A percentile compares a stretch with the other conserved stretches of the same genome.
Evolutionary conservation across 352 stramenopile species (phyloP).

Genomic region (Pythium phragmitis): DNA sequence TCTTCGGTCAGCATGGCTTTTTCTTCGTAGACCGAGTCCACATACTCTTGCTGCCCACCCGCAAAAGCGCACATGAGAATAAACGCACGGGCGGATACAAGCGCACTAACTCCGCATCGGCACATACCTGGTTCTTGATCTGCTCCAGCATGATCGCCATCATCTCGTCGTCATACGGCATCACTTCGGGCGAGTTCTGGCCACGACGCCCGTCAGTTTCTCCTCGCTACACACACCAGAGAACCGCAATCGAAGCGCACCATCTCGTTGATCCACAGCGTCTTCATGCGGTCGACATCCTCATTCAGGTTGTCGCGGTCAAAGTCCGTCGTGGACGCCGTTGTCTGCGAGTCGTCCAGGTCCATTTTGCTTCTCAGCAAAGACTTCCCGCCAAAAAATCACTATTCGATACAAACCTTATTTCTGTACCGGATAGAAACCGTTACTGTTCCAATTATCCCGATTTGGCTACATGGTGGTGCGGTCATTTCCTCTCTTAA

Average conservation of each 20-base stretch:
- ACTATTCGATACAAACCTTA: too few relatives aligned
- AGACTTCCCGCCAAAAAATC: slow-evolving; percentile 17
- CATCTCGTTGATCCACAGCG: slow-evolving; percentile 81
- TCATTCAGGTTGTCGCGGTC: slow-evolving; percentile 79
- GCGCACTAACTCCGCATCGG: background rate
- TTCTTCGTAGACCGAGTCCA: slow-evolving; percentile 78
- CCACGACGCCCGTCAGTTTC: background rate
- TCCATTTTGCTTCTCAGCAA: slow-evolving; percentile 8
- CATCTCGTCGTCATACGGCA: slow-evolving; percentile 77
- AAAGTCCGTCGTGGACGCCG: slow-evolving; percentile 34
- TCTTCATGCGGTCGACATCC: slow-evolving; percentile 67
- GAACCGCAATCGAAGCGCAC: slow-evolving; percentile 27
- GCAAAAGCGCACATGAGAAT: background rate
- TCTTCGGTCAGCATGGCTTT: slow-evolving; percentile 64
- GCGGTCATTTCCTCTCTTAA: background rate
- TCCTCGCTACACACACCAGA: background rate
- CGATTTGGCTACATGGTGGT: slow-evolving; percentile 5
- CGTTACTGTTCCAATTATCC: background rate
- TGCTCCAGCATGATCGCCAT: slow-evolving; percentile 83
- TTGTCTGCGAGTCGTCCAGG: slow-evolving; percentile 28
- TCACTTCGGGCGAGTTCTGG: slow-evolving; percentile 77
- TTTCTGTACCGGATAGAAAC: too few relatives aligned
- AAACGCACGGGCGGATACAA: background rate
- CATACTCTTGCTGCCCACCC: slow-evolving; percentile 66
- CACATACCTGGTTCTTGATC: slow-evolving; percentile 68